Conservation (phyloP, 345 rosid species). For the Populus ilicifolia region DNA sequence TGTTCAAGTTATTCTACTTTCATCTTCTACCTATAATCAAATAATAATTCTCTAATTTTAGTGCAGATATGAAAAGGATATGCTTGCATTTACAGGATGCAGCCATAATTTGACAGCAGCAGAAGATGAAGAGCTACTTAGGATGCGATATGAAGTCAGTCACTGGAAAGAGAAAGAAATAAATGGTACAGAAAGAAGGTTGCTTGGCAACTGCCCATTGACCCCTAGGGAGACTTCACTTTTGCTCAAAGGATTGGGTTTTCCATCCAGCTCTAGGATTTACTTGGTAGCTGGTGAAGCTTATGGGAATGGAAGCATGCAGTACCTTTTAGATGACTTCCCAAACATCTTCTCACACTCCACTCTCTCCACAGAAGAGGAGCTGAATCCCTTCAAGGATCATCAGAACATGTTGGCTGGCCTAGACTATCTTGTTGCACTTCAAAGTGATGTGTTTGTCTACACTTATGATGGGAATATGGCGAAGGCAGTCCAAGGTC, state of each 20-base stretch:
- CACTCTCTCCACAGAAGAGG: constrained; percentile 66
- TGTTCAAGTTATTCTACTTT: background rate
- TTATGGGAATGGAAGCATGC: constrained; percentile 83
- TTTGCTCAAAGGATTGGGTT: constrained; percentile 74
- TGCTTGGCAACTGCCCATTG: constrained; percentile 90
- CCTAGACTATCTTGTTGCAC: constrained; percentile 82
- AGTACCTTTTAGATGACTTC: constrained; percentile 57
- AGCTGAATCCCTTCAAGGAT: constrained; percentile 62
- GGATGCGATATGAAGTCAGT: constrained; percentile 75
- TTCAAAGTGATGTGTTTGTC: constrained; percentile 78
- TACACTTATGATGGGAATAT: constrained; percentile 92
- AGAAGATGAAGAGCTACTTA: constrained; percentile 73
- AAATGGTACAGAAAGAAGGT: constrained; percentile 81
- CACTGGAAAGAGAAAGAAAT: constrained; percentile 97
- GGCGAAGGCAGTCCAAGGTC: constrained; percentile 99
- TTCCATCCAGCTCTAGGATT: constrained; percentile 69
- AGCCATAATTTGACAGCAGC: constrained; percentile 75
- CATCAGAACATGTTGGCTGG: constrained; percentile 97
- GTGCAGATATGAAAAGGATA: constrained; percentile 88
- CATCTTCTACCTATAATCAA: background rate
- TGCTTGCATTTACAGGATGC: constrained; percentile 99
- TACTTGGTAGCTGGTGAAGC: constrained; percentile 97
- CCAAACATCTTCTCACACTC: constrained; percentile 83
- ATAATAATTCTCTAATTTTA: background rate
- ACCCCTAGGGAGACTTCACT: constrained; percentile 93